Base-by-base conservation (phyloP, 495 filamentous ascomycete genomes). In the Zalerion maritima region DNA sequence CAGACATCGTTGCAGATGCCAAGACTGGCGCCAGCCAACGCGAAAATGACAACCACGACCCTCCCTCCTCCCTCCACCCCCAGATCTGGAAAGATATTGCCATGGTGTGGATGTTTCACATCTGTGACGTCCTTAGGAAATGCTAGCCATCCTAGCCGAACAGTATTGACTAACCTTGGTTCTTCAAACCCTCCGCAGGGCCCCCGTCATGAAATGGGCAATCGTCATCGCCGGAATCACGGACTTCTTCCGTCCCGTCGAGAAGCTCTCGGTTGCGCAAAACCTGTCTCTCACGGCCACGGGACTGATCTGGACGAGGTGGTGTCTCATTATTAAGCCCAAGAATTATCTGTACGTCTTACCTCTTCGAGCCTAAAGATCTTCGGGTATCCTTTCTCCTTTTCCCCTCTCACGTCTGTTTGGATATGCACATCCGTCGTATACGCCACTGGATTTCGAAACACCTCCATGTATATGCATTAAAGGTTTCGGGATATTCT, bases 191-290 rank as follows among this genome's bases (percentile, higher is more conserved):
- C 23, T 26, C 12, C 29, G 17, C 42, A 87, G 81, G 84, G 89
- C 87, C 14, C 87, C 87, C 18, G 74, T 97, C 19, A 92, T 94
- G 81, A 97, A 94, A 76, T 97, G 89, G 89, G 70, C 60, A 39
- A 56, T 97, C 40, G 89, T 94, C 52, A 62, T 97, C 37, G 80
- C 91, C 35, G 89, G 89, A 50, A 68, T 91, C 56, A 71, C 80
- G 40, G 89, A 97, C 61, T 81, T 97, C 55, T 66, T 71, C 34
- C 84, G 89, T 35, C 89, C 89, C n/a, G 80, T 81, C 25, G 80
- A 86, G 49, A 78, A 76, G 49, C 81, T 97, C 36, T 94, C 86
- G 18, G 61, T 94, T 11, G 83, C 79, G 10, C 86, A 94, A 58
- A 97, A 96, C 59, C 55, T 55, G 25, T 89, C 89, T 15, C 69